A percentile compares a stretch with the other conserved stretches of the same genome.
phyloP scores from a whole-genome alignment of 2,329 filamentous ascomycete species.

The Capronia coronata region DNA sequence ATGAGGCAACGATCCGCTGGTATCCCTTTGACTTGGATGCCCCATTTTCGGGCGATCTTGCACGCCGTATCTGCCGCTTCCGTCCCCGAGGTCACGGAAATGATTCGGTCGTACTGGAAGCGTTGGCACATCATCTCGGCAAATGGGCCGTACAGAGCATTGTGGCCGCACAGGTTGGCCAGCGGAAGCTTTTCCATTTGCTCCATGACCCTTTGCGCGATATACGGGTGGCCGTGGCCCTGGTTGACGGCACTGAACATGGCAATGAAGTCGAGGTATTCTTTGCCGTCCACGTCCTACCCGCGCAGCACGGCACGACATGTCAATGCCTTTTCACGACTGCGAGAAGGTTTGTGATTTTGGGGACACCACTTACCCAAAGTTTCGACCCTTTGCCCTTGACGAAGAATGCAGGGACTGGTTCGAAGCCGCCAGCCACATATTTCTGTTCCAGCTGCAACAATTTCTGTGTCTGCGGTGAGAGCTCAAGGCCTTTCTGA shows the following conservation, averaged over 20 bases:
- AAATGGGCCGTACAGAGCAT: slow-evolving; percentile 94
- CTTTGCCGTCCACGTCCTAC: slow-evolving; percentile 96
- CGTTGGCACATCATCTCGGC: slow-evolving; percentile 80
- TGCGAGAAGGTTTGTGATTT: no score
- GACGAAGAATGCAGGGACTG: neutral
- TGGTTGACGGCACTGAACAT: slow-evolving; percentile 97
- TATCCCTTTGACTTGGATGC: slow-evolving; percentile 90
- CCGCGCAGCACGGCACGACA: no score
- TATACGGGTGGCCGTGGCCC: slow-evolving; percentile 92
- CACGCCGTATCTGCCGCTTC: slow-evolving; percentile 92
- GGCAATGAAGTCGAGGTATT: slow-evolving; percentile 95
- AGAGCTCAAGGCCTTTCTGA: neutral
- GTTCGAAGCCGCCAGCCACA: slow-evolving; percentile 1
- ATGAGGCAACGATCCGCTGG: slow-evolving; percentile 71
- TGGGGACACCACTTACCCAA: no score
- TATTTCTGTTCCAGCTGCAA: neutral
- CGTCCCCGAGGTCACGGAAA: slow-evolving; percentile 96
- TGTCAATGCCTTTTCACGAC: no score
- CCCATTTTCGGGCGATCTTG: slow-evolving; percentile 95
- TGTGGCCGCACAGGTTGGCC: slow-evolving; percentile 90
- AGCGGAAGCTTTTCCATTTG: slow-evolving; percentile 51
- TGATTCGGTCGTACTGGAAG: slow-evolving; percentile 93
- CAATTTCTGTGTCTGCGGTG: neutral
- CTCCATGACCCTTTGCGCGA: slow-evolving; percentile 79
- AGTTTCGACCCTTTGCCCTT: neutral